Percentiles rank a stretch among this genome's conserved stretches.
These are phyloP conservation scores for Graphilbum sp. DNA, from an alignment of 2,329 filamentous ascomycete genomes.

Conservation along the genomic window DNA sequence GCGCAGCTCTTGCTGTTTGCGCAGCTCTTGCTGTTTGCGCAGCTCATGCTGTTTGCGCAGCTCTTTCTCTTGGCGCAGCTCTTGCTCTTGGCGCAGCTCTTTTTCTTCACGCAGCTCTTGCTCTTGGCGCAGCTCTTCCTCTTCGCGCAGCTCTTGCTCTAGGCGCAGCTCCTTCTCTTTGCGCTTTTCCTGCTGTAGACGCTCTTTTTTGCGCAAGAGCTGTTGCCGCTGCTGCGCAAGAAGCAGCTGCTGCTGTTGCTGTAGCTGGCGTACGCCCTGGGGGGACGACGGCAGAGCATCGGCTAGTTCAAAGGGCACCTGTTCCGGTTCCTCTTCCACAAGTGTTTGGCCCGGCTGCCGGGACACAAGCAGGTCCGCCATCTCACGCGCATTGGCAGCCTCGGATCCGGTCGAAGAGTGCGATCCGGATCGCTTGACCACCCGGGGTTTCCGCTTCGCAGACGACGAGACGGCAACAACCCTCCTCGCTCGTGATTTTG, in stretches of 20 bases:
- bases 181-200: too few relatives aligned
- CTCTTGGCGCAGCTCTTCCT: too few relatives aligned
- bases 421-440: slow-evolving; percentile 30
- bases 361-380: not conserved
- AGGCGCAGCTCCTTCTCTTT: too few relatives aligned
- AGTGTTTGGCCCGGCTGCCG: slow-evolving; percentile 1
- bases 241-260: not conserved
- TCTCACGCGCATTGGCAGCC: slow-evolving; percentile 8
- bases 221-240: not conserved
- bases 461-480: slow-evolving; percentile 26
- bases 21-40: not conserved
- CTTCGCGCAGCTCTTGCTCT: too few relatives aligned
- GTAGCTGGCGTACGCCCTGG: not conserved
- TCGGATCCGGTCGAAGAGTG: slow-evolving; percentile 25
- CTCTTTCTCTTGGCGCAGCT: too few relatives aligned
- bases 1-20: not conserved
- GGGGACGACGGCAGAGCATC: too few relatives aligned
- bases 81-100: too few relatives aligned
- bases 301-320: too few relatives aligned
- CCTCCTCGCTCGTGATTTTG: slow-evolving; percentile 10
- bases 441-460: slow-evolving; percentile 27
- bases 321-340: slow-evolving; percentile 3
- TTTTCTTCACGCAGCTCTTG: too few relatives aligned
- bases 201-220: not conserved
- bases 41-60: too few relatives aligned